Evolutionary conservation across 257 asterid genomes (phyloP).

Genomic region (Echites panduratus): DNA sequence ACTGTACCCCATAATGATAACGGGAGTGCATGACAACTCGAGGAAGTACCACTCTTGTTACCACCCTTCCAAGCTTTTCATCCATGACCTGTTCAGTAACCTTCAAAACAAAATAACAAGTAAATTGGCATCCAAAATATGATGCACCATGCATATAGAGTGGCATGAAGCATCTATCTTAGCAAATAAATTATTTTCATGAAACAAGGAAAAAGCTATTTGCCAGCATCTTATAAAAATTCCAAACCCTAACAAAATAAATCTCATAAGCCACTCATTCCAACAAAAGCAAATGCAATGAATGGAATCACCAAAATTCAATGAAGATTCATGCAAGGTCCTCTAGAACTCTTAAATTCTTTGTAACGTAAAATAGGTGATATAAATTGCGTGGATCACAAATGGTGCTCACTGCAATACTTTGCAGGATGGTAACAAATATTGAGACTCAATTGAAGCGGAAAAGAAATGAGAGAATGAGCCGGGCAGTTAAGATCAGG

Average conservation of each 20-base stretch:
- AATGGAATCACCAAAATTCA: background rate
- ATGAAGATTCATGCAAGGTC: background rate
- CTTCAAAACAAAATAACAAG: slow-evolving; percentile 27
- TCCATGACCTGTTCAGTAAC: slow-evolving; percentile 76
- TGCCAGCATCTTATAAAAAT: background rate
- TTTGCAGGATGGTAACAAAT: background rate
- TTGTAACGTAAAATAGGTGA: background rate
- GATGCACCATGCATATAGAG: background rate
- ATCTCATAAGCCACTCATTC: background rate
- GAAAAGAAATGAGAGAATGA: background rate
- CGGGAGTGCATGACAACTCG: slow-evolving; percentile 91
- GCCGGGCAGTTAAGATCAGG: background rate
- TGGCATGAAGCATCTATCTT: background rate
- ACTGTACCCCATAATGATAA: slow-evolving; percentile 73
- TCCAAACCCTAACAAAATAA: background rate
- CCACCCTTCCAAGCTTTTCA: slow-evolving; percentile 76
- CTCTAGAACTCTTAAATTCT: background rate
- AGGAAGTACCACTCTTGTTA: slow-evolving; percentile 89
- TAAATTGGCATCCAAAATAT: background rate
- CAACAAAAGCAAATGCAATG: background rate
- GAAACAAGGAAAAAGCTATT: background rate
- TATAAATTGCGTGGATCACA: background rate
- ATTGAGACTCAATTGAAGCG: background rate
- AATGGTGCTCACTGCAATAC: background rate
- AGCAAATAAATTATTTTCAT: background rate